Conservation (phyloP, 2,329 filamentous ascomycete species). For the Raffaelea albimanens region DNA sequence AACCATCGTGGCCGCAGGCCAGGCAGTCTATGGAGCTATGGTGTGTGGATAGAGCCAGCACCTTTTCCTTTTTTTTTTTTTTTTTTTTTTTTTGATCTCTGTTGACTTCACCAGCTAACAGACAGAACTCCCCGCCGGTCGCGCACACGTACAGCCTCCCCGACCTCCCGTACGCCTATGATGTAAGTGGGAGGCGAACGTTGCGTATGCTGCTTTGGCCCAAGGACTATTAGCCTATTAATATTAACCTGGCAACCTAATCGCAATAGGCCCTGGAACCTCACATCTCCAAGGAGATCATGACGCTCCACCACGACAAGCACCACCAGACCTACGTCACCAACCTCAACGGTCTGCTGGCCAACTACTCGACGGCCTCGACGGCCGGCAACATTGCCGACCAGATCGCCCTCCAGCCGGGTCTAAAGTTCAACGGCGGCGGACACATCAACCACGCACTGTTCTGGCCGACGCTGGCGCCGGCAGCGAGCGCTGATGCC, state of each 20-base stretch:
- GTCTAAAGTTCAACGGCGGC: slow-evolving; percentile 58
- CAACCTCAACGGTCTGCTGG: slow-evolving; percentile 69
- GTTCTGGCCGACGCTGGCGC: slow-evolving; percentile 63
- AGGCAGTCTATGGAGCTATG: no score
- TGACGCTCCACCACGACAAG: slow-evolving; percentile 90
- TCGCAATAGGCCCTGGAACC: slow-evolving; percentile 44
- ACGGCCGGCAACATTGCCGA: slow-evolving; percentile 42
- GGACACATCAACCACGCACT: slow-evolving; percentile 59
- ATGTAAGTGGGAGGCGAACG: no score
- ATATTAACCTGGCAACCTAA: no score
- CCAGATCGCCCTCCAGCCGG: slow-evolving; percentile 51
- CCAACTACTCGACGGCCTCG: slow-evolving; percentile 55
- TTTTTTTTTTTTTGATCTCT: no score
- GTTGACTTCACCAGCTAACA: no score
- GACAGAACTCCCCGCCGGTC: background rate
- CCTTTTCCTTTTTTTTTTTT: no score
- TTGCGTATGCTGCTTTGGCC: no score
- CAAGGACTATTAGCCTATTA: no score
- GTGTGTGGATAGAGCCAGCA: no score
- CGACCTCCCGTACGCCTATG: slow-evolving; percentile 21
- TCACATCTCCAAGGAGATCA: slow-evolving; percentile 74
- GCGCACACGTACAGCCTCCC: slow-evolving; percentile 15
- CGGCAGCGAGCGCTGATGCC: slow-evolving; percentile 48
- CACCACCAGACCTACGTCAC: slow-evolving; percentile 93
- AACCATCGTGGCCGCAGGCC: no score